Evolutionary conservation across 2,329 filamentous ascomycete species (phyloP).

Genomic region (Ophiocordyceps australis): DNA sequence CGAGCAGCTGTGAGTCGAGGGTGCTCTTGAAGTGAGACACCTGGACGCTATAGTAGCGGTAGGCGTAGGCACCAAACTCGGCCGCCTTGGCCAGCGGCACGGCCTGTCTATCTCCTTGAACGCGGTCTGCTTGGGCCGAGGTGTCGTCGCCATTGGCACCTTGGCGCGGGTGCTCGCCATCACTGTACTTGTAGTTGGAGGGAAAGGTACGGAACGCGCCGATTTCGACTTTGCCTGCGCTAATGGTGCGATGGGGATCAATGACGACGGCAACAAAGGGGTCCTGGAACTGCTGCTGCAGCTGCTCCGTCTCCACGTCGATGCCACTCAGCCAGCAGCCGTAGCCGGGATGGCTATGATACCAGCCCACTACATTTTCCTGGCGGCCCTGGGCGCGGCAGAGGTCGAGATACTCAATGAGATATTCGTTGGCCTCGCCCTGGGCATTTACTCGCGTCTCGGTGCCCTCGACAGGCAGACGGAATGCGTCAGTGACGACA

Average conservation of each 20-base stretch:
- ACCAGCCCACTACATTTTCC: conserved; percentile 96
- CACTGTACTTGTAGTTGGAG: conserved; percentile 50
- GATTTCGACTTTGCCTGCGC: conserved; percentile 89
- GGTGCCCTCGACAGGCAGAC: conserved; percentile 91
- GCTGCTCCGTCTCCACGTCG: conserved; percentile 74
- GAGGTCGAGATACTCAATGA: conserved; percentile 66
- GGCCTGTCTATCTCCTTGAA: conserved; percentile 44
- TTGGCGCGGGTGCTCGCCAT: conserved; percentile 28
- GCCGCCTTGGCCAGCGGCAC: conserved; percentile 89
- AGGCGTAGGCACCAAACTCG: conserved; percentile 87
- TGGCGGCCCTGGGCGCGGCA: conserved; percentile 58
- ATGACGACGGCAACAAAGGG: conserved; percentile 94
- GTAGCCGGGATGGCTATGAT: conserved; percentile 93
- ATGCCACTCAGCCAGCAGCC: conserved; percentile 97
- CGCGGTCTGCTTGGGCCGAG: conserved; percentile 2
- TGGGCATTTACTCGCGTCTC: conserved; percentile 96
- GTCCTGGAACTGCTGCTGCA: conserved; percentile 72
- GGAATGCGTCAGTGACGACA: conserved; percentile 85
- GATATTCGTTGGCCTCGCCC: conserved; percentile 91
- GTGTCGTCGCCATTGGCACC: background rate
- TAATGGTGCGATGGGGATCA: conserved; percentile 89
- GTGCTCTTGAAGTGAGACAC: conserved; percentile 91
- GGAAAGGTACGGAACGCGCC: conserved; percentile 91
- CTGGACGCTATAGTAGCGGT: conserved; percentile 78
- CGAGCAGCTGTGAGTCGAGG: conserved; percentile 71